Base-by-base conservation (phyloP, 768 basidiomycete genomes). In the Calocera viscosa region DNA sequence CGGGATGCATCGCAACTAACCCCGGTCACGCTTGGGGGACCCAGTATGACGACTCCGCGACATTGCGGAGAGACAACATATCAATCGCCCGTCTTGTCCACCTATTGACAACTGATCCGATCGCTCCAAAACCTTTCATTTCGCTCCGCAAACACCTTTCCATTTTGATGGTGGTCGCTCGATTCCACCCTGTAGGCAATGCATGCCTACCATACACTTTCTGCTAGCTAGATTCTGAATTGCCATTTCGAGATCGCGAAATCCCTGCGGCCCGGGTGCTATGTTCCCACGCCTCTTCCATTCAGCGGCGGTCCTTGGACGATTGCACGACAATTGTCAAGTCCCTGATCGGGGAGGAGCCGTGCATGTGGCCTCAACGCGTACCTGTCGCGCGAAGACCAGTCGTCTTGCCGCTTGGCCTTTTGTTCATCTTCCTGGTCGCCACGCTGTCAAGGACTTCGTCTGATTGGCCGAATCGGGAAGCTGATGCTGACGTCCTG, bases 301-400 rank as follows among this genome's bases (percentile, higher is more conserved):
- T n/a, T n/a, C n/a, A n/a, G n/a, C n/a, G n/a, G n/a, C n/a, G n/a
- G n/a, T n/a, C n/a, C n/a, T n/a, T n/a, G n/a, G n/a, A n/a, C n/a
- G n/a, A n/a, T 8, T 60, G 43, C 22, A 16, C 53, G 30, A 60
- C 53, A 60, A 60, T 60, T 60, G 53, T 60, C 53, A 60, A 60
- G 53, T 32, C 53, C 53, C 30, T 60, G 53, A 60, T 60, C 53
- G 53, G 43, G 43, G 19, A 47, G 24, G 7, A 38, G 35, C 35
- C n/a, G n/a, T 40, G 43, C 53, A 60, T 60, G 49, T 49, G 53
- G 53, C 16, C 30, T 8, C 43, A 47, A 60, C 30, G 53, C 53
- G 24, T 24, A 7, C 43, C 19, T 47, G 43, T 24, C 43, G 43
- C 43, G 24, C 43, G 43, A 5, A 19, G 43, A 19, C 43, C 19